A percentile compares a stretch with the other conserved stretches of the same genome.
phyloP scores from a whole-genome alignment of 139 green algal genomes.

The Prasinococcaceae sp. region DNA sequence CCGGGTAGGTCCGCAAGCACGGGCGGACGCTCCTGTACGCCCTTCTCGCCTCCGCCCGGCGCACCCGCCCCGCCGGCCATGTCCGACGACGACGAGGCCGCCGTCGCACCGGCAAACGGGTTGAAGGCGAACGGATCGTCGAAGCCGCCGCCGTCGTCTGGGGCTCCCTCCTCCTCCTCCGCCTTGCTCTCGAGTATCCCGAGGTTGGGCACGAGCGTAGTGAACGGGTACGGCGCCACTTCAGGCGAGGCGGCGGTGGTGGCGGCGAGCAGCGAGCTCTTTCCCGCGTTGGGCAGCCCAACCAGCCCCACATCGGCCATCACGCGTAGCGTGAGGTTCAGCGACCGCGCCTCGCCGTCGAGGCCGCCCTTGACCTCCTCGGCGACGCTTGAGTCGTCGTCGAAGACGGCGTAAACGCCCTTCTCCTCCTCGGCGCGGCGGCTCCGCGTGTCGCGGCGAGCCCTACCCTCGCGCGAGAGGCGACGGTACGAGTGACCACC shows the following conservation, averaged over 20 bases:
- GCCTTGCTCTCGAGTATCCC: constrained; percentile 24
- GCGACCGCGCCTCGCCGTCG: constrained; percentile 44
- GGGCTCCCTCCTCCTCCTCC: constrained; percentile 1
- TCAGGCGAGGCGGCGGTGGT: constrained; percentile 64
- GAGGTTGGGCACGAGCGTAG: constrained; percentile 87
- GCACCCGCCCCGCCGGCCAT: too few relatives aligned
- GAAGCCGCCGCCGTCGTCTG: too few relatives aligned
- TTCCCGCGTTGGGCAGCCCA: constrained; percentile 80
- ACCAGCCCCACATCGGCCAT: constrained; percentile 87
- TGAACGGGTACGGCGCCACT: constrained; percentile 84
- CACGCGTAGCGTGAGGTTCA: constrained; percentile 65
- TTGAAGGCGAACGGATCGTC: too few relatives aligned
- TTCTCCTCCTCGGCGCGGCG: neutral
- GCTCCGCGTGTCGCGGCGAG: constrained; percentile 3
- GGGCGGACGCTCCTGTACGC: too few relatives aligned
- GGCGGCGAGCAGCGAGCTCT: constrained; percentile 43
- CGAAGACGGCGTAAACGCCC: neutral
- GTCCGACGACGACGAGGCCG: too few relatives aligned
- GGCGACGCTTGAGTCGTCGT: constrained; percentile 4
- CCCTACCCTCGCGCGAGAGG: neutral
- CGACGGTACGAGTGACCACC: constrained; percentile 2
- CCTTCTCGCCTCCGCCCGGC: too few relatives aligned
- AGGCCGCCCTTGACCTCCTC: constrained; percentile 7
- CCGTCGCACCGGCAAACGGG: too few relatives aligned
- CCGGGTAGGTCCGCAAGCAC: constrained; percentile 72